A percentile compares a stretch with the other conserved stretches of the same genome.
Evolutionary conservation across 495 filamentous ascomycete species (phyloP).

Genomic region (Aspergillus sparsus): DNA sequence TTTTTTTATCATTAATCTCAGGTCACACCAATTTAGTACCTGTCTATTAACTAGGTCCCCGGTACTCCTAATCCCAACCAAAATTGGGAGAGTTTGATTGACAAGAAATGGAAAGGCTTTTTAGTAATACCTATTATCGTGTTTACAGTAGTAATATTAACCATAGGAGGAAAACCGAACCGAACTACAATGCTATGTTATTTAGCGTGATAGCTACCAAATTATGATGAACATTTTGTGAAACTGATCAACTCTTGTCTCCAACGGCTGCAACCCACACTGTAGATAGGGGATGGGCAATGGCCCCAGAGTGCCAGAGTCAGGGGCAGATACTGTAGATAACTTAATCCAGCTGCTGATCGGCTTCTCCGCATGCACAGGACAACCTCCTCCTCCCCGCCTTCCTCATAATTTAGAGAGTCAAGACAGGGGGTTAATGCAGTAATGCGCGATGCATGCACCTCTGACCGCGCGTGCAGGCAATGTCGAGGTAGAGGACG

Average conservation of each 20-base stretch:
- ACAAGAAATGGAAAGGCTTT: no score
- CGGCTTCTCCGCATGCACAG: constrained; percentile 1
- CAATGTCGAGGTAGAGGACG: no score
- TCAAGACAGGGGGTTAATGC: neutral
- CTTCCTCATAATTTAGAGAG: neutral
- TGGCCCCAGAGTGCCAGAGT: neutral
- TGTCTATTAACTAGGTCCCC: no score
- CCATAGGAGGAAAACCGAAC: no score
- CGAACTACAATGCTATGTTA: no score
- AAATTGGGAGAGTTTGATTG: no score
- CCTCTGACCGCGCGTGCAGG: neutral
- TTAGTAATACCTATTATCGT: no score
- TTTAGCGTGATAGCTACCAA: neutral
- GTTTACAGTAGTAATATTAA: no score
- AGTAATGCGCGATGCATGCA: neutral
- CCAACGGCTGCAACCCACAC: neutral
- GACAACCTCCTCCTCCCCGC: neutral
- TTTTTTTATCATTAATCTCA: no score
- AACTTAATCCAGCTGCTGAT: neutral
- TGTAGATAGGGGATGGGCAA: neutral
- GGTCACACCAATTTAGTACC: no score
- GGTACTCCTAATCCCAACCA: no score
- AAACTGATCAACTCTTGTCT: neutral
- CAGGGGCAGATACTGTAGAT: constrained; percentile 8
- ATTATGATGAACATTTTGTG: neutral